A percentile compares a stretch with the other conserved stretches of the same genome.
These are phyloP conservation scores for Coemansia sp. DNA, from an alignment of 192 early-diverging fungal genomes.

Conservation along the genomic window DNA sequence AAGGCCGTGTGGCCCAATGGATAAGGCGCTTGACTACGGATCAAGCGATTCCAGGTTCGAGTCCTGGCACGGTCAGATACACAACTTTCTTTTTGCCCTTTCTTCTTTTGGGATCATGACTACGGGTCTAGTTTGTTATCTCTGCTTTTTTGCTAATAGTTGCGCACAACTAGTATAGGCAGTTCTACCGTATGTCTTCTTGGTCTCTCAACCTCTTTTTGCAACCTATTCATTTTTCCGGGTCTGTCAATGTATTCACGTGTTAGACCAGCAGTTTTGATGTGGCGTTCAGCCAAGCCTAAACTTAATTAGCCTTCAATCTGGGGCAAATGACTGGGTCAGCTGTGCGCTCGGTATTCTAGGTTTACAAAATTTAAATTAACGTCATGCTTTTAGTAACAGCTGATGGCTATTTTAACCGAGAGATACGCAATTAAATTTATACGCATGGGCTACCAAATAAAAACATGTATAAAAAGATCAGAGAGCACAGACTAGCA, in stretches of 20 bases:
- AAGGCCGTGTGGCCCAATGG: constrained; percentile 53
- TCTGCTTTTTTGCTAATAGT: background rate
- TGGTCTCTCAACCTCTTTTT: too few species aligned
- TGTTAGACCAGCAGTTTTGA: background rate
- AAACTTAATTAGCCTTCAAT: background rate
- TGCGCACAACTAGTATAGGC: background rate
- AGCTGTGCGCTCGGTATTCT: background rate
- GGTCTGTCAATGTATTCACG: background rate
- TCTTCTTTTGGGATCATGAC: background rate
- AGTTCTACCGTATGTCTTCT: too few species aligned
- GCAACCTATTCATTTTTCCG: too few species aligned
- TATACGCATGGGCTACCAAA: background rate
- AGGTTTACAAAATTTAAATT: background rate
- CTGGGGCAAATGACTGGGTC: background rate
- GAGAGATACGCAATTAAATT: background rate
- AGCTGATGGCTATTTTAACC: background rate
- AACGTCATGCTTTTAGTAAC: background rate
- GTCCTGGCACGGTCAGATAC: constrained; percentile 39
- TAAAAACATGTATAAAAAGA: background rate
- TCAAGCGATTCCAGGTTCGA: constrained; percentile 58
- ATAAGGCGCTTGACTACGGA: constrained; percentile 58
- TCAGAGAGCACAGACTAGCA: background rate
- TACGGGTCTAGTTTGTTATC: background rate
- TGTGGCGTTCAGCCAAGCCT: constrained; percentile 10
- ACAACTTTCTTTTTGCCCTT: constrained; percentile 16